Evolutionary conservation across 1,284 basidiomycete species (phyloP), one percentile per base, ranked within the genome.

Genomic region (Ustilago trichophora): DNA sequence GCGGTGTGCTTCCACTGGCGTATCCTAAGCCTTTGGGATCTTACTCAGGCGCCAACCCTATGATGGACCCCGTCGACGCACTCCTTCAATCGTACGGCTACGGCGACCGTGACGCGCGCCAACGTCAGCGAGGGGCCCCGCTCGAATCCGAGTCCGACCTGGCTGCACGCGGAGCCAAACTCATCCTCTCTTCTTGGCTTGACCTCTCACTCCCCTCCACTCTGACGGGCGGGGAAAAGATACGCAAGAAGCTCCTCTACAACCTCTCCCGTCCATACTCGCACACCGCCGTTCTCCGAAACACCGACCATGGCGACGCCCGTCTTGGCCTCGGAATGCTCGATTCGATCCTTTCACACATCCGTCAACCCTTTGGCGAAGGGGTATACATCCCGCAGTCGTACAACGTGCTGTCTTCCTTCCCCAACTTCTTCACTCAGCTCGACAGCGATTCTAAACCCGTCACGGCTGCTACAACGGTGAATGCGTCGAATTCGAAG

Each of bases 1-100:
- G 72, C 9, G 78, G 77, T 10, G 67, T 59, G 16, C 2, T 80
- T 0, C 78, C 78, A 6, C 55, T 67, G n/a, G 66, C 77, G 1
- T 67, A 70, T 16, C 68, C 78, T 2, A 63, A 59, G 7, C 57
- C 67, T 1, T 40, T 48, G 7, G n/a, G 29, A 9, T 27, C 13
- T 7, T n/a, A n/a, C n/a, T n/a, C n/a, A n/a, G 9, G 8, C 18
- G 18, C 18, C 15, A 10, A 24, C 2, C n/a, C 37, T 1, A 11
- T 42, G 11, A 41, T 63, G 19, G 72, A 74, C 21, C 71, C 78
- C 0, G 59, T 80, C 21, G 72, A 80, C 16, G 71, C 76, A 4
- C 37, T 79, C 37, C 67, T 78, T 8, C 51, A 62, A 18, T 65
- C 75, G 16, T 59, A 71, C 32, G 75, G 73, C 6, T 72, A 74